Evolutionary conservation across 2,329 filamentous ascomycete genomes (phyloP), one percentile per base, ranked within the genome.

Genomic region (Aspergillus thermomutatus): DNA sequence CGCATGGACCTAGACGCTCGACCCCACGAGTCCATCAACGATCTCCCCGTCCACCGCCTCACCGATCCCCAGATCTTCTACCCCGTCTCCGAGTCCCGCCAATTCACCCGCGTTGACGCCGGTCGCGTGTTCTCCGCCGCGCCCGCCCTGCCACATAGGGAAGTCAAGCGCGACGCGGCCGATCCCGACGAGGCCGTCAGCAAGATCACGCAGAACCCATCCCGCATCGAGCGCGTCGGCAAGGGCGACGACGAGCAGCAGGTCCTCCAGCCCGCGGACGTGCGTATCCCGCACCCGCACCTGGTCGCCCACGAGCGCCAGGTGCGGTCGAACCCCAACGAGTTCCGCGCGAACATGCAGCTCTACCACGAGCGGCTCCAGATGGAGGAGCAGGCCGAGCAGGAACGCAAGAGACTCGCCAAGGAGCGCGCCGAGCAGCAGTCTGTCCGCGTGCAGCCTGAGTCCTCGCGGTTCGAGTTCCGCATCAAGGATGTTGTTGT

Each of bases 31-130:
- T 76, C 81, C 25, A 86, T 87, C 68, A 87, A 87, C 66, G 85
- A 87, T 65, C 79, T 88, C 34, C 82, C 82, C 21, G 71, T 87
- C 69, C 83, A 87, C 68, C 77, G 81, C 3, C 74, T 81, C 58
- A 79, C 80, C 54, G 69, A 79, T 64, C 69, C 80, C 65, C 76
- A 84, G 77, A 73, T 87, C 53, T 88, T 87, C 73, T 82, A 85
- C 56, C 85, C 85, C 1, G 80, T 83, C 23, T 82, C 85, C 4
- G 85, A 88, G 69, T 87, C 85, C 1, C 81, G 85, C 4, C 78
- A 79, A 23, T 87, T 87, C 70, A 87, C 82, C n/a, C 83, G 85
- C 65, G 78, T 77, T n/a, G 85, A 87, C 63, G 85, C 85, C 3
- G 85, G 82, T 19, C 82, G 82, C 57, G 84, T 84, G 28, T 87